A percentile compares a stretch with the other conserved stretches of the same genome.
Conservation (phyloP, 2,329 filamentous ascomycete genomes). For the Phaeosphaeriaceae sp. region DNA sequence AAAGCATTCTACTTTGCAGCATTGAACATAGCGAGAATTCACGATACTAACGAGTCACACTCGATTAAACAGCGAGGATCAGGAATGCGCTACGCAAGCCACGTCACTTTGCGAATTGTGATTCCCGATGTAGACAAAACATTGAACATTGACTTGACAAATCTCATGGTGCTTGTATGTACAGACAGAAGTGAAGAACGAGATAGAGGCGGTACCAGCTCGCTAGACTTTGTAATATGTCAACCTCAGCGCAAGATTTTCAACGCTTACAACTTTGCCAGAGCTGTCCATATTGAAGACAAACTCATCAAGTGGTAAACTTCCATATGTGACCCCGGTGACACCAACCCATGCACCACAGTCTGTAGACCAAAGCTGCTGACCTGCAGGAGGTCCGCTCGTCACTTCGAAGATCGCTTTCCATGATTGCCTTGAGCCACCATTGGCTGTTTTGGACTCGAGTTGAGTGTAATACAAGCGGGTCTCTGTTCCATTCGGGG, state of each 20-base stretch:
- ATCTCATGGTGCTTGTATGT: too few species aligned
- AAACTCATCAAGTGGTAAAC: conserved; percentile 32
- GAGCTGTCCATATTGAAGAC: conserved; percentile 26
- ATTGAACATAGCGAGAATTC: too few species aligned
- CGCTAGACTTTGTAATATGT: conserved; percentile 17
- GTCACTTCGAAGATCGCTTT: conserved; percentile 32
- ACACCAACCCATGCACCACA: conserved; percentile 33
- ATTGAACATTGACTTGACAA: too few species aligned
- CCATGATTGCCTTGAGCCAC: conserved; percentile 19
- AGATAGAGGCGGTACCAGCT: background rate
- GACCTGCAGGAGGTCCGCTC: conserved; percentile 16
- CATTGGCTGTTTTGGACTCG: conserved; percentile 13
- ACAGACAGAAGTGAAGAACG: too few species aligned
- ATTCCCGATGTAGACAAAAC: too few species aligned
- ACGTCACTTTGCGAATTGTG: too few species aligned
- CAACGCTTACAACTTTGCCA: conserved; percentile 29
- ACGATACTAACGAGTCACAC: too few species aligned
- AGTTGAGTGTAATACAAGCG: conserved; percentile 33
- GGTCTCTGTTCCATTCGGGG: conserved; percentile 14
- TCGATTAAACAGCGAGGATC: too few species aligned
- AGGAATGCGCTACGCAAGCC: too few species aligned
- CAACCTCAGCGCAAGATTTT: conserved; percentile 27
- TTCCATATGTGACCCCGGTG: conserved; percentile 30
- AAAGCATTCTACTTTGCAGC: too few species aligned
- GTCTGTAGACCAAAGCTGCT: conserved; percentile 25